Conservation (phyloP, 768 basidiomycete genomes). For the Tricholomella constricta region DNA sequence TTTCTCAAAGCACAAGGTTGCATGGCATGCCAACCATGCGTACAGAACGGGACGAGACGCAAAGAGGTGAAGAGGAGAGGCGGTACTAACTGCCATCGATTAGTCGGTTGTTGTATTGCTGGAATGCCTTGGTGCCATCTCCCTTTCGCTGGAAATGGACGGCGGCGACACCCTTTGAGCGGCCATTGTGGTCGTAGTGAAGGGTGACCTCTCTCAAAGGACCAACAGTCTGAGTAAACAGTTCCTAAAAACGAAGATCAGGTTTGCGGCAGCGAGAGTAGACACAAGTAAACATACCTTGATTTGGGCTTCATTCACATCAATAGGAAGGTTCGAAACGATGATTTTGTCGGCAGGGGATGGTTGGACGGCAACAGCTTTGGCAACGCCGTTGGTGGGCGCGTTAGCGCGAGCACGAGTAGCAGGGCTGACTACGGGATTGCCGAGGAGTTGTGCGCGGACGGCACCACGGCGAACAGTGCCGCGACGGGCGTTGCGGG, state of each 20-base stretch:
- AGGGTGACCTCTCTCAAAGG: conserved; percentile 82
- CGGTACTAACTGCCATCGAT: conserved; percentile 99
- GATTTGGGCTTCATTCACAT: conserved; percentile 93
- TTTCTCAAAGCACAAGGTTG: conserved; percentile 30
- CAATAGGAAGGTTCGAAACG: conserved; percentile 88
- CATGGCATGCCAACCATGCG: conserved; percentile 24
- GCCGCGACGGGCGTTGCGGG: conserved; percentile 50
- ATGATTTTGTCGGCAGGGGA: conserved; percentile 85
- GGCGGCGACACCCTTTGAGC: conserved; percentile 88
- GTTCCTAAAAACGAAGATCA: conserved; percentile 59
- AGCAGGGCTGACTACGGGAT: conserved; percentile 44
- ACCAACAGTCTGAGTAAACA: conserved; percentile 90
- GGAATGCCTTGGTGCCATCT: conserved; percentile 89
- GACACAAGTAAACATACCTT: conserved; percentile 59
- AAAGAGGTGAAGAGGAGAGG: conserved; percentile 47
- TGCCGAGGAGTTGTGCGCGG: conserved; percentile 66
- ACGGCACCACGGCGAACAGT: conserved; percentile 46
- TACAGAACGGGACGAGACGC: conserved; percentile 39
- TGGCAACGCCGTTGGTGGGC: conserved; percentile 36
- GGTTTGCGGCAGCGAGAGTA: neutral
- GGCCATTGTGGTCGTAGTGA: conserved; percentile 80
- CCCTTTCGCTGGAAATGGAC: conserved; percentile 86
- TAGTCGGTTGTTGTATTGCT: conserved; percentile 96
- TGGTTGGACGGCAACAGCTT: conserved; percentile 41
- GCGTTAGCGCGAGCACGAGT: conserved; percentile 54